Evolutionary conservation across 2,329 filamentous ascomycete genomes (phyloP), one percentile per base, ranked within the genome.

Genomic region (Phaeosphaeriaceae sp.): DNA sequence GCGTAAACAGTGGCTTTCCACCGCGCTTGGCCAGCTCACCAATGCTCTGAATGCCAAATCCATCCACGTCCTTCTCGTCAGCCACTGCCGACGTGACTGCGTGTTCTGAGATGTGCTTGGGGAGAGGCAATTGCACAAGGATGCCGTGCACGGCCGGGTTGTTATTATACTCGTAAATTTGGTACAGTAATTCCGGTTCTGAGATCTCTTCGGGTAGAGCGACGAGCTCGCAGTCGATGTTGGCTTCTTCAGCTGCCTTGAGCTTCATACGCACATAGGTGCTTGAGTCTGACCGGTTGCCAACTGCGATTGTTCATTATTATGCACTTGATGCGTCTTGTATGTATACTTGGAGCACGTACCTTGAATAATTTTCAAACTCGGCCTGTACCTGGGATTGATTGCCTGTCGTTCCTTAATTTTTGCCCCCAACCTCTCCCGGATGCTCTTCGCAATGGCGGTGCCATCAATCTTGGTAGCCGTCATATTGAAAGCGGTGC

Each of bases 191-290:
- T 77, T 97, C 92, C 46, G 87, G 79, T 77, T 97, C 90, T 46
- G 87, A 85, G 72, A 92, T 89, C 54, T 86, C 81, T 65, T 93
- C 90, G 42, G 90, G 86, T 66, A 92, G 90, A 70, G 93, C 90
- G 61, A 95, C 80, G 57, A 97, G 79, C 68, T 92, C 88, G 79
- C 93, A 97, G 56, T 84, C 81, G 71, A 99, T 97, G 69, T 90
- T 91, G 69, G 92, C 92, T 89, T 97, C 94, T 73, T 90, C 81
- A 50, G 94, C 94, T 60, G 94, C 94, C 83, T 97, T 99, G 70
- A 97, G 80, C 81, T 99, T 99, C 94, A 99, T 99, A 78, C 92
- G 92, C 77, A 99, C 93, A 89, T 99, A 99, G 43, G 93, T 97
- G 69, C 90, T 88, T 30, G 92, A 97, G 78, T 99, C 94, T 61